These are phyloP conservation scores for Nicotiana tabacum DNA, from an alignment of 257 asterid species.

Conservation along the genomic window DNA sequence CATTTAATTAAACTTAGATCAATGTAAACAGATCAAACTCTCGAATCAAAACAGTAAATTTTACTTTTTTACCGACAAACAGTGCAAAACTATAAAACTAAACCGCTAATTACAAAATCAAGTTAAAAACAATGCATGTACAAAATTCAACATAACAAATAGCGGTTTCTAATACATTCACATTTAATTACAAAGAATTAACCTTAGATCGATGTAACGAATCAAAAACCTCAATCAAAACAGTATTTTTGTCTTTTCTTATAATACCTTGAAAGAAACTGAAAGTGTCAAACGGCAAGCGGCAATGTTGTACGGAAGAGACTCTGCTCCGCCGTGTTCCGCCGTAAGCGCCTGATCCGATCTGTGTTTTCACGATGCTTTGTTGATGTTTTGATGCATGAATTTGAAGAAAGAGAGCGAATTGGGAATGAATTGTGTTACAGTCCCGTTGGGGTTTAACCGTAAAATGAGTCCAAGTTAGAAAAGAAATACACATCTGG, in stretches of 20 bases:
- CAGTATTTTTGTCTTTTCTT: neutral
- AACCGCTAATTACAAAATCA: neutral
- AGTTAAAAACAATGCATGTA: neutral
- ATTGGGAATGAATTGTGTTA: neutral
- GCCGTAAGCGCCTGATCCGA: neutral
- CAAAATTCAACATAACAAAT: neutral
- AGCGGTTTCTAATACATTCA: no score
- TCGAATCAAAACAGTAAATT: no score
- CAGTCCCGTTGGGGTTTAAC: slow-evolving; percentile 4
- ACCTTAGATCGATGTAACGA: no score
- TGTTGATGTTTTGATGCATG: neutral
- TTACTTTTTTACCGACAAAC: neutral
- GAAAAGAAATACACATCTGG: neutral
- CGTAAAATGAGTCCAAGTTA: neutral
- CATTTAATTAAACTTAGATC: neutral
- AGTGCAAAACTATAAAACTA: neutral
- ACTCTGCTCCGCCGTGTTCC: neutral
- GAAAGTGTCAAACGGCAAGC: neutral
- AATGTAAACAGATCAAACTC: neutral
- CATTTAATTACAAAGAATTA: no score
- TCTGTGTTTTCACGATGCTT: neutral
- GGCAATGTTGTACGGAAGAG: neutral
- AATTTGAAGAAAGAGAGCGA: neutral
- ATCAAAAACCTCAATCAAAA: neutral
- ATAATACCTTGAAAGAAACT: neutral